Conservation (phyloP, 2,329 filamentous ascomycete genomes). For the Aspergillus sp. region DNA sequence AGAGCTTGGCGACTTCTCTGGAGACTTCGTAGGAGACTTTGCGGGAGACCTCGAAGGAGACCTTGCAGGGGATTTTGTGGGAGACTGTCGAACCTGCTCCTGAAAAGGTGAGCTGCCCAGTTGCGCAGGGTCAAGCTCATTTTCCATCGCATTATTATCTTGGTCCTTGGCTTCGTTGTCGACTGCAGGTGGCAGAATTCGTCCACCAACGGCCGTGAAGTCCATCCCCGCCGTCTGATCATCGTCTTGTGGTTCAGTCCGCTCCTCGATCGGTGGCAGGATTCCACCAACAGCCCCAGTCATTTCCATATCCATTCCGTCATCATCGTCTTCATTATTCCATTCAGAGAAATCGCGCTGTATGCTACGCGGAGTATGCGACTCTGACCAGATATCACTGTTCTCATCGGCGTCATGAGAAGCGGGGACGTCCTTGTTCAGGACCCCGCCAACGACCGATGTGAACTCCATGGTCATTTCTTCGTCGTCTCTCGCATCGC, state of each 20-base stretch:
- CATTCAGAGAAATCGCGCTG: constrained; percentile 15
- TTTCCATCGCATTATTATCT: constrained; percentile 52
- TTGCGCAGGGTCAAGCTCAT: constrained; percentile 47
- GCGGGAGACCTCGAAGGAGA: constrained; percentile 9
- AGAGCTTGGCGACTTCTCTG: constrained; percentile 14
- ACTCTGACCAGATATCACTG: constrained; percentile 3
- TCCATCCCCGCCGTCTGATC: constrained; percentile 56
- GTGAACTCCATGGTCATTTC: constrained; percentile 44
- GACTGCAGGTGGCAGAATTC: constrained; percentile 46
- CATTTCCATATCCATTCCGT: constrained; percentile 53
- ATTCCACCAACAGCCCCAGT: constrained; percentile 41
- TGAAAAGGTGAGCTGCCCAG: constrained; percentile 41
- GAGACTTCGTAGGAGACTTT: constrained; percentile 9
- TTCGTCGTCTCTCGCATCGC: constrained; percentile 32
- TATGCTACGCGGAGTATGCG: constrained; percentile 12
- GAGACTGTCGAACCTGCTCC: constrained; percentile 25
- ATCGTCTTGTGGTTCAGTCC: constrained; percentile 30
- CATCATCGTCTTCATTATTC: constrained; percentile 20
- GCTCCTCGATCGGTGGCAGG: constrained; percentile 32
- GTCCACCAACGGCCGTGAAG: constrained; percentile 56
- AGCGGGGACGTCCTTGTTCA: constrained; percentile 21
- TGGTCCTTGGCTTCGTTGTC: constrained; percentile 37
- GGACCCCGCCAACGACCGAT: constrained; percentile 36
- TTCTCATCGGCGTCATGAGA: constrained; percentile 7
- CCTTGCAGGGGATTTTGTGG: constrained; percentile 17